These are phyloP conservation scores for Solanum arcanum DNA, from an alignment of 257 asterid genomes.

Conservation along the genomic window DNA sequence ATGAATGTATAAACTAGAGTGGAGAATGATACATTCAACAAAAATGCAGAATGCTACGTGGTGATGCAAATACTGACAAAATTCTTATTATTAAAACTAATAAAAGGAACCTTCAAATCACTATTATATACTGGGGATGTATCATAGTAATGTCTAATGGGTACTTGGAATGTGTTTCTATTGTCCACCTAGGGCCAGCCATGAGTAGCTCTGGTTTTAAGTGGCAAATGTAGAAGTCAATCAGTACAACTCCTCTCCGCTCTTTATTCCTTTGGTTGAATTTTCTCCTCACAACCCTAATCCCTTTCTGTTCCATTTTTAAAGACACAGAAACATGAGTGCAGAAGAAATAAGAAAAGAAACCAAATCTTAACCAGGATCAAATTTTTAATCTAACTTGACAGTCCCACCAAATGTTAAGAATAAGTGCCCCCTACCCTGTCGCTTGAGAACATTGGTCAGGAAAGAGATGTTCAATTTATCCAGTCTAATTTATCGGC, in stretches of 20 bases:
- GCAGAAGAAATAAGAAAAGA: neutral
- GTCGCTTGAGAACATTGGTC: neutral
- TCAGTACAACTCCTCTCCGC: neutral
- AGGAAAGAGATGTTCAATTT: neutral
- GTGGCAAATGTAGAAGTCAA: neutral
- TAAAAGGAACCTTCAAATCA: neutral
- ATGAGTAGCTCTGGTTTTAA: neutral
- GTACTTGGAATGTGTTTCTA: neutral
- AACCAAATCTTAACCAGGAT: neutral
- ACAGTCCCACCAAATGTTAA: neutral
- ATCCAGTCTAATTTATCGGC: neutral
- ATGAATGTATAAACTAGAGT: neutral
- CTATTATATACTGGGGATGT: neutral
- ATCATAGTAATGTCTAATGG: neutral
- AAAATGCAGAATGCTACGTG: neutral
- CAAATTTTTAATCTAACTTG: neutral
- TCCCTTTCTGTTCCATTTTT: neutral
- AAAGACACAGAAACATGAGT: neutral
- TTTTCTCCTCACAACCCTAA: neutral
- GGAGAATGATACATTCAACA: neutral
- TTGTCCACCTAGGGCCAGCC: neutral
- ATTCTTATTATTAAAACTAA: neutral
- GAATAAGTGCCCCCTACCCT: neutral
- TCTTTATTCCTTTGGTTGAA: neutral
- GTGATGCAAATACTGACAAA: neutral